Conservation (phyloP, 805 yeast genomes). For the Candida hispaniensis region DNA sequence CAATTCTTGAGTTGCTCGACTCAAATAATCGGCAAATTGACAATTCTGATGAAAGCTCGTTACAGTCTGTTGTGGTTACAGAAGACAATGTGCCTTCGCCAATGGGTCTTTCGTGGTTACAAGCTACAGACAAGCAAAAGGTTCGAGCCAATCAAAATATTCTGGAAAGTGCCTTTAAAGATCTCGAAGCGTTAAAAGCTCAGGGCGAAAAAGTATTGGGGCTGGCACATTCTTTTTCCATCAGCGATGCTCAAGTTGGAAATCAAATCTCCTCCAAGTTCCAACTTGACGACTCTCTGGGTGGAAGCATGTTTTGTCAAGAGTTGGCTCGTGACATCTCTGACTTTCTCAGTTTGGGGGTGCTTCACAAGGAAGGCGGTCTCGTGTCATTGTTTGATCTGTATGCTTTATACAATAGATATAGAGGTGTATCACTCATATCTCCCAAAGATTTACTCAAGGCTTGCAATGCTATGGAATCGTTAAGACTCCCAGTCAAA, state of each 20-base stretch:
- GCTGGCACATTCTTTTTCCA: slow-evolving; percentile 34
- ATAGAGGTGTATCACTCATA: slow-evolving; percentile 55
- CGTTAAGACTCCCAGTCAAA: slow-evolving; percentile 46
- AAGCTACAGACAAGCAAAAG: slow-evolving; percentile 43
- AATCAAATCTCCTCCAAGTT: slow-evolving; percentile 1
- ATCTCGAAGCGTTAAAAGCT: slow-evolving; percentile 64
- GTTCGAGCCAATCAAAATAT: slow-evolving; percentile 50
- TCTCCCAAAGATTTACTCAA: slow-evolving; percentile 57
- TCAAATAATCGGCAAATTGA: slow-evolving; percentile 1
- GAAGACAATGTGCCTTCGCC: background rate
- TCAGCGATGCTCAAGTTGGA: slow-evolving; percentile 11
- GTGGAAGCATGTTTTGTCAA: slow-evolving; percentile 29
- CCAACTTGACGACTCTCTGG: slow-evolving; percentile 18
- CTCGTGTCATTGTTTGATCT: slow-evolving; percentile 51
- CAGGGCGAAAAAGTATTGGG: slow-evolving; percentile 62
- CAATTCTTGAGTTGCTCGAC: slow-evolving; percentile 7
- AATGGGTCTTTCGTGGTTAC: slow-evolving; percentile 63
- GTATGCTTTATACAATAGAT: slow-evolving; percentile 52
- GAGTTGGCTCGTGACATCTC: slow-evolving; percentile 73
- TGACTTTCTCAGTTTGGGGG: slow-evolving; percentile 46
- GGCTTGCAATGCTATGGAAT: slow-evolving; percentile 48
- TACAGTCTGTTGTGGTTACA: too few relatives aligned
- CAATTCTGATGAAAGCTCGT: slow-evolving; percentile 2
- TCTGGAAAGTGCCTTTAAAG: slow-evolving; percentile 59
- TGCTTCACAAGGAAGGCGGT: slow-evolving; percentile 45